A percentile compares a stretch with the other conserved stretches of the same genome.
Conservation (phyloP, 257 asterid genomes). For the Capsicum chinense region DNA sequence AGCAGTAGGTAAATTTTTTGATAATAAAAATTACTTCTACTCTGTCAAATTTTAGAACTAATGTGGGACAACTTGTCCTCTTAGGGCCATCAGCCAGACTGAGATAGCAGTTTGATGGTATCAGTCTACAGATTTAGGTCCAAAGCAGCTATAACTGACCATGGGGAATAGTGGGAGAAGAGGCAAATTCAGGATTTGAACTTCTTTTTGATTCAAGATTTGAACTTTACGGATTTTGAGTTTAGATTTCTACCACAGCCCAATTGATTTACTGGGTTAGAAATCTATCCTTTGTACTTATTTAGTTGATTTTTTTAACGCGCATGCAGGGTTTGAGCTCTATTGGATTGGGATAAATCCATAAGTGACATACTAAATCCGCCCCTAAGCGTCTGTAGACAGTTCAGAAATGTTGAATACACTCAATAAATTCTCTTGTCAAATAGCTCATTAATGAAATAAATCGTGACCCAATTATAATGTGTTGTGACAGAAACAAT, state of each 20-base stretch:
- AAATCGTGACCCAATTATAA: background rate
- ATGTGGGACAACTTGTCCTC: background rate
- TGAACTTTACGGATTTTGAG: background rate
- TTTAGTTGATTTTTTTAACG: background rate
- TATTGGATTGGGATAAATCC: background rate
- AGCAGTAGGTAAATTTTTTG: background rate
- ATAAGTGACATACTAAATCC: background rate
- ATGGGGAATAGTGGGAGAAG: background rate
- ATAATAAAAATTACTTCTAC: background rate
- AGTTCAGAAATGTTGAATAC: background rate
- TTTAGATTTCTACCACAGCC: background rate
- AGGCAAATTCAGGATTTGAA: background rate
- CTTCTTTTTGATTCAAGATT: background rate
- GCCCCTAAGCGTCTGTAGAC: background rate
- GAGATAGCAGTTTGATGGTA: background rate
- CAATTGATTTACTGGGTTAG: background rate
- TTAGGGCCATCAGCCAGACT: background rate
- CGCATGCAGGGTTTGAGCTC: background rate
- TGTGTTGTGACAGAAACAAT: background rate
- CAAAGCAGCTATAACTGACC: background rate
- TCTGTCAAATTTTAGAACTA: slow-evolving; percentile 1
- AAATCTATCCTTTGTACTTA: background rate
- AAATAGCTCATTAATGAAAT: background rate
- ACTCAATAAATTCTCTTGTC: background rate
- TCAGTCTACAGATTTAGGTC: background rate